Base-by-base conservation (phyloP, 805 yeast genomes). In the Saccharomycopsis sp. region DNA sequence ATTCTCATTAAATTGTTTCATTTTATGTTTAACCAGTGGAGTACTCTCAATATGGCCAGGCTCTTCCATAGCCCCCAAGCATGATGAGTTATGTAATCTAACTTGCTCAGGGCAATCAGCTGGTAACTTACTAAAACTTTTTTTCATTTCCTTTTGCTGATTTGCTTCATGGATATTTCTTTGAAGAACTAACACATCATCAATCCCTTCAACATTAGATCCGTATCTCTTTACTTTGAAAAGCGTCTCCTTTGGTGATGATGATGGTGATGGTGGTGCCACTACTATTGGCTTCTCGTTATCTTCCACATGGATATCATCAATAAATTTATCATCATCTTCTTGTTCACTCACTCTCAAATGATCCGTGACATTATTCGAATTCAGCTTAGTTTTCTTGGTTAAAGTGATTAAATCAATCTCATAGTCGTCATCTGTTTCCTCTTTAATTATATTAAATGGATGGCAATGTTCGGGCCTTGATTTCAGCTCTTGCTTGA, bases 331-430 rank as follows among this genome's bases (percentile, higher is more conserved):
- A n/a, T 16, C 36, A n/a, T 8, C 19, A 32, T 8, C 19, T n/a
- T n/a, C n/a, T 27, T 11, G 31, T 27, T 11, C 31, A n/a, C 13
- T n/a, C 31, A 27, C 13, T 11, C n/a, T 27, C n/a, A n/a, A 27
- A 27, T 11, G 13, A 11, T n/a, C n/a, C 31, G 13, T 27, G 13
- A 27, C n/a, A 11, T 11, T n/a, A 27, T 27, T 27, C n/a, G 9
- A 20, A 8, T 5, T 29, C 11, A 27, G 27, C 32, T 29, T 40
- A 16, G 43, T 22, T 11, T 41, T 41, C 14, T 32, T 36, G 4
- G 19, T 35, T 33, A 45, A 29, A 3, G 49, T 45, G 40, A 45
- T 45, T 22, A 41, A 37, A 24, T 45, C 49, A 23, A 44, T 44
- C 37, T 44, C 48, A 16, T 22, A 43, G 23, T 43, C 39, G n/a